Evolutionary conservation across 768 basidiomycete species (phyloP).

Genomic region (Suillus decipiens): DNA sequence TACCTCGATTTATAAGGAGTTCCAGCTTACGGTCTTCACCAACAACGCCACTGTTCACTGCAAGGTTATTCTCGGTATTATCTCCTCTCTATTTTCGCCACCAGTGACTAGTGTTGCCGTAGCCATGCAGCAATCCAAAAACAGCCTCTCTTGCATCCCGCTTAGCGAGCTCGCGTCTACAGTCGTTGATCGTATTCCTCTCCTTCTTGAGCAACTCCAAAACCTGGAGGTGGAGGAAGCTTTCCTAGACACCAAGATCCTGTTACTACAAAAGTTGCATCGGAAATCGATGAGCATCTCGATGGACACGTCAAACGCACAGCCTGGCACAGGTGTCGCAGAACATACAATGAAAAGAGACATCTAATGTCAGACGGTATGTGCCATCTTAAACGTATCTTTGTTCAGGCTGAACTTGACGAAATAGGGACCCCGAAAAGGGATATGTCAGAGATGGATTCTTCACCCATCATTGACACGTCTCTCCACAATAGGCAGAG

Average conservation of each 20-base stretch:
- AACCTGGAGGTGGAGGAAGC: background rate
- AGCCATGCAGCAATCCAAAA: background rate
- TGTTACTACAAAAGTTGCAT: background rate
- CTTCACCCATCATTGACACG: background rate
- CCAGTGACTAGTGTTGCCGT: background rate
- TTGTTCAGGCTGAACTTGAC: background rate
- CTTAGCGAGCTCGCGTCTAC: constrained; percentile 3
- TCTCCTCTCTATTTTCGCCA: background rate
- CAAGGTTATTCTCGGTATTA: background rate
- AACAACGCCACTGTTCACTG: background rate
- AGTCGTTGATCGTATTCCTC: background rate
- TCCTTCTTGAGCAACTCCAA: constrained; percentile 5
- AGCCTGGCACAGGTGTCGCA: background rate
- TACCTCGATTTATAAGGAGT: background rate
- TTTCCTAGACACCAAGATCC: background rate
- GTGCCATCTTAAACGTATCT: background rate
- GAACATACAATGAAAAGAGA: background rate
- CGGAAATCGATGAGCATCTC: background rate
- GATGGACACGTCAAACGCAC: background rate
- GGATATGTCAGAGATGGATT: background rate
- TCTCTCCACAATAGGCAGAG: background rate
- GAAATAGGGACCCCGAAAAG: background rate
- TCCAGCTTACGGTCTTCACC: background rate
- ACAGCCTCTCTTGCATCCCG: background rate
- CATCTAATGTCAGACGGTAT: background rate